phyloP scores from a whole-genome alignment of 345 rosid genomes.

The Eutrema japonicum region DNA sequence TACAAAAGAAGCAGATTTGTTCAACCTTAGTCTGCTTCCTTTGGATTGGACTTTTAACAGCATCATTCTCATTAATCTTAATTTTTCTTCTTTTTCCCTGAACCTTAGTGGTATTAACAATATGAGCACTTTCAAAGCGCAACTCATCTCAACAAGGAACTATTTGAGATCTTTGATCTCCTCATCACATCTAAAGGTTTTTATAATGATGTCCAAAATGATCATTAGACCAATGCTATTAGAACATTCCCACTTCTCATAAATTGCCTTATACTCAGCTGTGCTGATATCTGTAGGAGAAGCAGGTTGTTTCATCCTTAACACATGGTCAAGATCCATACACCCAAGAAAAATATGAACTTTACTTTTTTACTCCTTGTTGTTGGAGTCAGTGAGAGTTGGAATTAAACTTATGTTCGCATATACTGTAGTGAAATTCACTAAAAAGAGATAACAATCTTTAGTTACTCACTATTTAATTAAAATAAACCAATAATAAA shows the following conservation, averaged over 20 bases:
- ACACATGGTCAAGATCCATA: not conserved
- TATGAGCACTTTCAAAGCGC: not conserved
- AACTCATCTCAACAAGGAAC: not conserved
- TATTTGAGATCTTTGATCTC: not conserved
- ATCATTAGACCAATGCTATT: constrained; percentile 1
- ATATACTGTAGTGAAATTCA: not conserved
- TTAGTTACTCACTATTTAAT: too few relatives aligned
- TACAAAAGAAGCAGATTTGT: too few relatives aligned
- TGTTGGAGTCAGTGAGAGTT: not conserved
- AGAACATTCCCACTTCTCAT: not conserved
- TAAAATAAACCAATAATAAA: too few relatives aligned
- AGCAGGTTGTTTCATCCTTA: not conserved
- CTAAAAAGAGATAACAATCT: too few relatives aligned
- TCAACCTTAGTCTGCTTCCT: too few relatives aligned
- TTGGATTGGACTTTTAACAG: too few relatives aligned
- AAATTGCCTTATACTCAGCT: not conserved
- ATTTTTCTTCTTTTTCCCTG: too few relatives aligned
- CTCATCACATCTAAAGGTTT: not conserved
- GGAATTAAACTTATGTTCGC: not conserved
- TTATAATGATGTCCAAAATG: not conserved
- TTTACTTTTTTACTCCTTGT: not conserved
- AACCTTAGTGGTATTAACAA: too few relatives aligned
- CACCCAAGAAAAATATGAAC: not conserved
- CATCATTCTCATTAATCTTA: too few relatives aligned
- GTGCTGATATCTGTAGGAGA: not conserved